Evolutionary conservation across 768 basidiomycete genomes (phyloP), one percentile per base, ranked within the genome.

Genomic region (Boletus reticulatus): DNA sequence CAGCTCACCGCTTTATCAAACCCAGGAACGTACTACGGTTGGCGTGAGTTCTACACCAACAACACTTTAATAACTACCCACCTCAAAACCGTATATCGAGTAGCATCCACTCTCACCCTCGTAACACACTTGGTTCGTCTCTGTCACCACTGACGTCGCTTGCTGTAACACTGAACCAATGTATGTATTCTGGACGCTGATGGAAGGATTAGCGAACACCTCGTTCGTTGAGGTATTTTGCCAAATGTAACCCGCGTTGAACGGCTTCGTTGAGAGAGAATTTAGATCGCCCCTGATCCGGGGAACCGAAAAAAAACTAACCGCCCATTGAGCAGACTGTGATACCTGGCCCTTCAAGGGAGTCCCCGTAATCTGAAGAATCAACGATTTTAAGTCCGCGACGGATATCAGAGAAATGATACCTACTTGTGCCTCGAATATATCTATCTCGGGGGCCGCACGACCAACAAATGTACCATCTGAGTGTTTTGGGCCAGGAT

Each of bases 381-480:
- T 36, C 45, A n/a, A 56, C 10, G 10, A 66, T 67, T 22, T 58
- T 27, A 41, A 45, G 41, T 39, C n/a, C 37, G 27, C 34, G 36
- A 22, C 7, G 14, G 59, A 60, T 51, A 64, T 52, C 43, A 62
- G 45, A 32, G 17, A 67, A 22, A 62, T 37, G 20, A 49, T 37
- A 52, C 63, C 32, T 48, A 73, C 69, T 72, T 89, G 85, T 8
- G 93, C 92, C 73, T 95, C 94, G 55, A 96, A 87, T 44, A 96
- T 68, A 69, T 96, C 94, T 48, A 95, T 94, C 70, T 96, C 93
- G 2, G 94, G 94, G 6, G 94, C 91, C 4, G 87, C 72, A 20
- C 94, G 78, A 1, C 93, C 94, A 3, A 89, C 85, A 69, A 84
- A 93, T 0, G 83, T 79, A 2, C 90, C 89, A 67, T 93, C 88